phyloP scores from a whole-genome alignment of 108 stramenopile species.

The Cylindrotheca closterium region DNA sequence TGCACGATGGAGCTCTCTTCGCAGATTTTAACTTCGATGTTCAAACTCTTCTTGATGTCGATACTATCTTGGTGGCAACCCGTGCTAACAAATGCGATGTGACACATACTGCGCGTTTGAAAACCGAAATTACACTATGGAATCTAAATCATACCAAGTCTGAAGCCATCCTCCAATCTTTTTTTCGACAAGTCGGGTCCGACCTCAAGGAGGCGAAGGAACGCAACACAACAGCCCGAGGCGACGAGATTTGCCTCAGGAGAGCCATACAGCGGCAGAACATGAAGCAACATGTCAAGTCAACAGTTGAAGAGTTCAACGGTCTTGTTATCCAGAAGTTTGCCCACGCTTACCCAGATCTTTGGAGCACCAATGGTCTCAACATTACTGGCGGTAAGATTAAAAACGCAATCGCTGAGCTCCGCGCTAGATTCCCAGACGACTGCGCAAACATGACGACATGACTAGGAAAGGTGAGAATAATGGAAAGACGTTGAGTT shows the following conservation, averaged over 20 bases:
- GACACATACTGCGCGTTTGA: slow-evolving; percentile 2
- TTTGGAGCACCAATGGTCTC: not conserved
- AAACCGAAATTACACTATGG: slow-evolving; percentile 4
- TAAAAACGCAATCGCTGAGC: not conserved
- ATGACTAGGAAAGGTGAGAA: not conserved
- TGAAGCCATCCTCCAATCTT: not conserved
- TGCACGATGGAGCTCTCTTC: slow-evolving; percentile 4
- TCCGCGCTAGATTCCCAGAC: not conserved
- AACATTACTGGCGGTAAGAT: not conserved
- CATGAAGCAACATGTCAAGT: not conserved
- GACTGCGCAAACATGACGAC: not conserved
- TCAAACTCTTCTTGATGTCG: slow-evolving; percentile 1
- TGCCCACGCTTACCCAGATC: not conserved
- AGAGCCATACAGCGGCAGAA: not conserved
- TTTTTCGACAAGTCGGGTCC: not conserved
- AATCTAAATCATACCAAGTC: slow-evolving; percentile 7
- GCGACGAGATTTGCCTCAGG: slow-evolving; percentile 2
- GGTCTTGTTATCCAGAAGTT: slow-evolving; percentile 4
- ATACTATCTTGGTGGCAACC: slow-evolving; percentile 5
- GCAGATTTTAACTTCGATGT: slow-evolving; percentile 9
- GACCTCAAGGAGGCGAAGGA: not conserved
- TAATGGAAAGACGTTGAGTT: not conserved
- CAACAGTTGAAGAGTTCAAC: slow-evolving; percentile 3
- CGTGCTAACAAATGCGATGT: not conserved
- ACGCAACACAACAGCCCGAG: not conserved